Base-by-base conservation (phyloP, 805 yeast species). In the Starmerella davenportii region DNA sequence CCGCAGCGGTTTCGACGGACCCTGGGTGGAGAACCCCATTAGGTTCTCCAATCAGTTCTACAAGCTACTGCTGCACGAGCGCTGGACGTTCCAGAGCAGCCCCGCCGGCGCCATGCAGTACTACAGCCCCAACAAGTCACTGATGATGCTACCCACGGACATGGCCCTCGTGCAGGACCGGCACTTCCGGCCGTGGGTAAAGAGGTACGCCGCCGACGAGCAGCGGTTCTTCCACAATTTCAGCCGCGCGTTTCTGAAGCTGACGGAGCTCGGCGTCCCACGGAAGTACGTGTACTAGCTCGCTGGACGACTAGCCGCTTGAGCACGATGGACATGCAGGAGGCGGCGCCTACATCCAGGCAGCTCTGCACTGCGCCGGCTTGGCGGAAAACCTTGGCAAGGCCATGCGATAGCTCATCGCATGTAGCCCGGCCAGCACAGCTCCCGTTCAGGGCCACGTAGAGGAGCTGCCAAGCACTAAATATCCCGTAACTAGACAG, bases 81-180 rank as follows among this genome's bases (percentile, higher is more conserved):
- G 65, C 38, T 77, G 85, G 85, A 42, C 52, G 38, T 46, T 46
- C 39, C 54, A 53, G 35, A 59, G 55, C 44, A 53, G 56, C 36
- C 60, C 58, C 14, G 62, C 51, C 21, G 67, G 67, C n/a, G 49
- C 50, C 30, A 49, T 44, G 37, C 63, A 58, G 50, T 58, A 45
- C 46, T 55, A 59, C 46, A 61, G 62, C 44, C 71, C 68, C 47
- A 78, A 74, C 52, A 65, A 68, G 43, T 70, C 65, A 45, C 67
- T 79, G 47, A 81, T 82, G 93, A 82, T 82, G 94, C 60, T 82
- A 38, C 82, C 80, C 21, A 74, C 92, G 11, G 94, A 82, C 53
- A 66, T 74, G 66, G 73, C 80, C 14, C 60, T 79, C 34, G 53
- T 70, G n/a, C 60, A 69, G 48, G 85, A 77, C 56, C 66, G 72